These are phyloP conservation scores for Xylaria nigripes DNA, from an alignment of 495 filamentous ascomycete species.

Conservation along the genomic window DNA sequence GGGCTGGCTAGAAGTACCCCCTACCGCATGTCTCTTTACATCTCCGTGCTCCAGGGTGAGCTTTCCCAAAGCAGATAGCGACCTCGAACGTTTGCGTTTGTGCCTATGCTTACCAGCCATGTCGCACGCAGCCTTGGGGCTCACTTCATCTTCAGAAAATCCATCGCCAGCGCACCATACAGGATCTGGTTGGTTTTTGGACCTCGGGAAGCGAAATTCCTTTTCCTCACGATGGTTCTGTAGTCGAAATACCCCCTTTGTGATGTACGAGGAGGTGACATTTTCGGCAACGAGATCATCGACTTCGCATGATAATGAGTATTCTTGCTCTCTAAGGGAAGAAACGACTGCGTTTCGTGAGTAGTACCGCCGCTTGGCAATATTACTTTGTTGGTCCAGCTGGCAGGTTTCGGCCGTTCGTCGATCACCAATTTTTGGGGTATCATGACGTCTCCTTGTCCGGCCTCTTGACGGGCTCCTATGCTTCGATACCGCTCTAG, in stretches of 20 bases:
- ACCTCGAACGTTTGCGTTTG: conserved; percentile 13
- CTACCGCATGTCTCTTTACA: background rate
- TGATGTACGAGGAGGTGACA: background rate
- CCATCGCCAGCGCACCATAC: conserved; percentile 20
- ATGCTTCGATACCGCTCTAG: background rate
- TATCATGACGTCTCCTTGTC: background rate
- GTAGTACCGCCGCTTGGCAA: background rate
- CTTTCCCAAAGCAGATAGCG: conserved; percentile 14
- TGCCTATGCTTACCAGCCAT: conserved; percentile 11
- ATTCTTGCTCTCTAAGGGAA: background rate
- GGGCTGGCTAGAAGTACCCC: background rate
- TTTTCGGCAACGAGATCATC: background rate
- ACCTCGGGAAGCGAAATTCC: conserved; percentile 18
- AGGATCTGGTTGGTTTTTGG: conserved; percentile 12
- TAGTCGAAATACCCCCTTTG: conserved; percentile 16
- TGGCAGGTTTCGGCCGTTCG: background rate
- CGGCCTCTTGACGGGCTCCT: background rate
- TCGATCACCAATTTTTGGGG: background rate
- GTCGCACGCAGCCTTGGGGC: conserved; percentile 5
- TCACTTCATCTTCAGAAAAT: conserved; percentile 22
- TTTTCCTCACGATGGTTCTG: conserved; percentile 2
- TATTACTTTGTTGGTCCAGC: background rate
- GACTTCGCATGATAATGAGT: background rate
- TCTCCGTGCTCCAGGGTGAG: conserved; percentile 16
- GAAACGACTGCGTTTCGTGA: background rate